These are phyloP conservation scores for Rhodotorula paludigena DNA, from an alignment of 768 basidiomycete genomes.

Conservation along the genomic window DNA sequence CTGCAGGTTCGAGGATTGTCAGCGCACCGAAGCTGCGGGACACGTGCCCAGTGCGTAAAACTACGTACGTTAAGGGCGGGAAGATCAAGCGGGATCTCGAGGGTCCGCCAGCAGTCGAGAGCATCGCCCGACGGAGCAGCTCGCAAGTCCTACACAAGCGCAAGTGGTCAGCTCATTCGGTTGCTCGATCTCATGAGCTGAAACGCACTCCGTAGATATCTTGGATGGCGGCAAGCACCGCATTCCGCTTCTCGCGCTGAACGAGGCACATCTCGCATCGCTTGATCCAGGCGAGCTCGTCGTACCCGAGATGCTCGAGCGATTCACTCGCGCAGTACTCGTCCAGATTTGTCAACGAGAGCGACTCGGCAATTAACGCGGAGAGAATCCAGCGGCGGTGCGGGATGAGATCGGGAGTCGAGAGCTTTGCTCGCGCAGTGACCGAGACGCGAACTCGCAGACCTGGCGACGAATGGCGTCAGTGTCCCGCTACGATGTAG, in stretches of 20 bases:
- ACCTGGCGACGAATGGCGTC: background rate
- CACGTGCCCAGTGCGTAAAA: no score
- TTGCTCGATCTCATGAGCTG: no score
- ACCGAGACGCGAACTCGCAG: background rate
- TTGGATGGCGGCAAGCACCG: background rate
- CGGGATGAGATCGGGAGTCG: background rate
- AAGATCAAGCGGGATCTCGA: conserved; percentile 78
- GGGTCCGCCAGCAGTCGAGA: conserved; percentile 59
- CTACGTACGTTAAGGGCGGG: conserved; percentile 68
- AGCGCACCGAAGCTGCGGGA: no score
- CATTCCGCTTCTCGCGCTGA: rapidly evolving
- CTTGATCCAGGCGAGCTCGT: conserved; percentile 44
- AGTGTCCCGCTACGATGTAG: no score
- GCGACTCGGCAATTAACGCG: conserved; percentile 45
- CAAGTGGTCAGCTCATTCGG: no score
- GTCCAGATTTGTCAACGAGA: conserved; percentile 45
- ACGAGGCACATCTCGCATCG: background rate
- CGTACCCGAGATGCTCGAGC: conserved; percentile 37
- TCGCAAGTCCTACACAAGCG: conserved; percentile 42
- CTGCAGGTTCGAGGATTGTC: conserved; percentile 56
- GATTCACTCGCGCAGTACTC: conserved; percentile 43
- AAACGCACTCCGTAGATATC: conserved; percentile 10
- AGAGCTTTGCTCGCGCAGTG: background rate
- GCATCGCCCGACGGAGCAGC: conserved; percentile 47
- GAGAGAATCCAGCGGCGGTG: conserved; percentile 28